These are phyloP conservation scores for Kwoniella bestiolae DNA, from an alignment of 768 basidiomycete species.

Conservation along the genomic window DNA sequence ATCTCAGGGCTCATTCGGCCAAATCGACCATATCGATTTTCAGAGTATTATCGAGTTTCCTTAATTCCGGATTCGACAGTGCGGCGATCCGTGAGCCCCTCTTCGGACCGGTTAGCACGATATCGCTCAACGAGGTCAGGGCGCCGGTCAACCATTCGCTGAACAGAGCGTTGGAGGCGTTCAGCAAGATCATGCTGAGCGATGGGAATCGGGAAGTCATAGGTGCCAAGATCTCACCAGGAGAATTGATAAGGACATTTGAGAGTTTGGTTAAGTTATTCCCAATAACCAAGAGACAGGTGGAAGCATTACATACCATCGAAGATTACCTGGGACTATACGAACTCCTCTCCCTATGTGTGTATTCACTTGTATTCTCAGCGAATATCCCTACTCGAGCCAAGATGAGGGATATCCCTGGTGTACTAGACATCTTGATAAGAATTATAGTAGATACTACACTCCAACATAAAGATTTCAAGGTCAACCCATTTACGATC, in stretches of 20 bases:
- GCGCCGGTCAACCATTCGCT: constrained; percentile 64
- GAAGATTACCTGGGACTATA: constrained; percentile 75
- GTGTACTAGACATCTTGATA: constrained; percentile 70
- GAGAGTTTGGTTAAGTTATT: constrained; percentile 76
- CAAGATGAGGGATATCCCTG: constrained; percentile 69
- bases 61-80: constrained; percentile 68
- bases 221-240: constrained; percentile 64
- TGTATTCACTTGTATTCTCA: constrained; percentile 85
- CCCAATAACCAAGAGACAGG: constrained; percentile 78
- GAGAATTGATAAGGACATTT: constrained; percentile 68
- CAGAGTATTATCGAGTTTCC: constrained; percentile 72
- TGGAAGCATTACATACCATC: constrained; percentile 60
- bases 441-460: constrained; percentile 46
- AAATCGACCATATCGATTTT: constrained; percentile 63
- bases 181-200: constrained; percentile 74
- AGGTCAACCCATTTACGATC: constrained; percentile 43
- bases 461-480: constrained; percentile 18
- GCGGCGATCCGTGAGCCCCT: constrained; percentile 48
- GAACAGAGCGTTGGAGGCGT: constrained; percentile 72
- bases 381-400: constrained; percentile 75
- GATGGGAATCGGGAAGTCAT: constrained; percentile 81
- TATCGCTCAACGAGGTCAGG: constrained; percentile 60
- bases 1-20: constrained; percentile 58
- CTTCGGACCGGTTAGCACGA: constrained; percentile 19
- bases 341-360: constrained; percentile 76